Base-by-base conservation (phyloP, 2,329 filamentous ascomycete genomes). In the Fusarium fujikuroi region DNA sequence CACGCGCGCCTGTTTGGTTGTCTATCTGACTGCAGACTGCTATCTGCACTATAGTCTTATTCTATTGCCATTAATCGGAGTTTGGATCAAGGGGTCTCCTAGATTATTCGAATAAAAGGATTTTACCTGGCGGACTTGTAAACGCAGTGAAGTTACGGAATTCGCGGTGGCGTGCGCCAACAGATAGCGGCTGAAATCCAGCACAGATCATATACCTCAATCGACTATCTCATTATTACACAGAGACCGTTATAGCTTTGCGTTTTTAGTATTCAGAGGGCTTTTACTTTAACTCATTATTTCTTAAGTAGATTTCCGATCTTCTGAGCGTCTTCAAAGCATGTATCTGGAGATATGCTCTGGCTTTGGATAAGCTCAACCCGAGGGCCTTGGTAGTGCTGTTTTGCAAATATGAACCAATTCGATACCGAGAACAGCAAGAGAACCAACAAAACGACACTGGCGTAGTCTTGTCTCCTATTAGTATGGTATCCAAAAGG, bases 51-150 rank as follows among this genome's bases (percentile, higher is more conserved):
- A n/a, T 5, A 14, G 19, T 40, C 39, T 8, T 4, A 7, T n/a
- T n/a, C 7, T 12, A 14, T 40, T 9, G 5, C 7, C 7, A 40
- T n/a, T 9, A n/a, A n/a, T 14, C 14, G 5, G 7, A 6, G 39
- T 6, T 40, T 8, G 9, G 1, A 14, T 4, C 9, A 3, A 5
- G 39, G 3, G 8, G 21, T 15, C 12, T n/a, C 4, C 2, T 3
- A 42, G 21, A 9, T 42, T 9, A 15, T 3, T 15, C 9, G 2
- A n/a, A 7, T 42, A n/a, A 9, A 9, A 9, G 39, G 8, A 42
- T 7, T 42, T 42, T n/a, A n/a, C 21, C 8, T 42, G 2, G 21
- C 21, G 15, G 8, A 15, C 2, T 9, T 15, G 8, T 10, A n/a
- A n/a, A 5, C 10, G 39, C 21, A 6, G 39, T n/a, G 5, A 42